A percentile compares a stretch with the other conserved stretches of the same genome.
Evolutionary conservation across 371 early-diverging fungal species (phyloP).

Genomic region (Mortierella sp.): DNA sequence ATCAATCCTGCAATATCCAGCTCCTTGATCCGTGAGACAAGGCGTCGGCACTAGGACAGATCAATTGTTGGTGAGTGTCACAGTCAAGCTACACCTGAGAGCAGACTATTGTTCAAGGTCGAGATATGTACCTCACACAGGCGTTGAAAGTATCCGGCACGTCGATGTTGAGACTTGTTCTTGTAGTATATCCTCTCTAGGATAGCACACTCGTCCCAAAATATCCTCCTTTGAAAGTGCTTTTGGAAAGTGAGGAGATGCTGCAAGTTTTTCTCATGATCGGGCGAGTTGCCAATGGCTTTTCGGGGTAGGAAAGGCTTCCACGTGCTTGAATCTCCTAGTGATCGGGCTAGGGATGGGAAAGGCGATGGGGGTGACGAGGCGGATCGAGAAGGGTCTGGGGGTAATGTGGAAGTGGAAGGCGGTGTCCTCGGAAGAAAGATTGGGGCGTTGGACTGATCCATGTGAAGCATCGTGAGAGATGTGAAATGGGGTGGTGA

Average conservation of each 20-base stretch:
- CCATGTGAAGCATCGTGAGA: too few relatives aligned
- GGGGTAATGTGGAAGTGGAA: constrained; percentile 6
- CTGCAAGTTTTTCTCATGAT: constrained; percentile 27
- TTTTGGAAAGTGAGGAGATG: constrained; percentile 35
- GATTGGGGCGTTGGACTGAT: constrained; percentile 14
- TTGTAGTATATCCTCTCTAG: constrained; percentile 58
- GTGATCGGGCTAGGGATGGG: constrained; percentile 2
- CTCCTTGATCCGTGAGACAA: constrained; percentile 34
- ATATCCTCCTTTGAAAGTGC: constrained; percentile 48
- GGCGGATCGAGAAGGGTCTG: constrained; percentile 1
- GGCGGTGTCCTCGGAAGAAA: constrained; percentile 25
- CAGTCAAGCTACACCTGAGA: too few relatives aligned
- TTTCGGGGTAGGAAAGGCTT: constrained; percentile 29
- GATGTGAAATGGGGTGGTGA: too few relatives aligned
- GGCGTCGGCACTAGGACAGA: constrained; percentile 38
- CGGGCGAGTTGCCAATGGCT: constrained; percentile 14
- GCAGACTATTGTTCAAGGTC: too few relatives aligned
- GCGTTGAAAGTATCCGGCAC: constrained; percentile 53
- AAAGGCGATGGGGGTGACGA: constrained; percentile 1
- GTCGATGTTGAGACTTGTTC: constrained; percentile 59
- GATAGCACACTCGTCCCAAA: constrained; percentile 55
- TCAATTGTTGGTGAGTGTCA: too few relatives aligned
- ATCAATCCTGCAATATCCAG: constrained; percentile 26
- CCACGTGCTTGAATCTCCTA: background rate
- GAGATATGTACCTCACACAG: constrained; percentile 50